Evolutionary conservation across 768 basidiomycete genomes (phyloP).

Genomic region (Auricularia sp.): DNA sequence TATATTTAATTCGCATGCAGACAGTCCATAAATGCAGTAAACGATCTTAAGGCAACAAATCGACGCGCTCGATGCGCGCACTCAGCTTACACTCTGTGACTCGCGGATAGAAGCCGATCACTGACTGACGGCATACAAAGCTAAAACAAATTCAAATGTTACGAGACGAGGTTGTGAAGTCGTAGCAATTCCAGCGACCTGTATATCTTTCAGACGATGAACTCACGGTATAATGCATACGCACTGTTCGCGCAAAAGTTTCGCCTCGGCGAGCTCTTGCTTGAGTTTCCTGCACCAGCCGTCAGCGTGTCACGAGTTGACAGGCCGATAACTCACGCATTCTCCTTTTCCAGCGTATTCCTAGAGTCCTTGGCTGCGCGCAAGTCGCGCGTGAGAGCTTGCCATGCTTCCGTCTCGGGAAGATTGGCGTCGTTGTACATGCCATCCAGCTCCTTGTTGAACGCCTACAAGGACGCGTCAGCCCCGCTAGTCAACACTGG

Average conservation of each 20-base stretch:
- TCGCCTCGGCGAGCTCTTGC: neutral
- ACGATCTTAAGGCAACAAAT: too few species aligned
- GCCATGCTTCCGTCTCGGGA: constrained; percentile 76
- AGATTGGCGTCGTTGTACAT: constrained; percentile 83
- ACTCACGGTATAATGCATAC: neutral
- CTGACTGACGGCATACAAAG: neutral
- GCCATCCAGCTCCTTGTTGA: constrained; percentile 87
- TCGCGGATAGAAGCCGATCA: too few species aligned
- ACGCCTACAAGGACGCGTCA: constrained; percentile 44
- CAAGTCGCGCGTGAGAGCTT: constrained; percentile 62
- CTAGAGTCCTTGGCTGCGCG: constrained; percentile 63
- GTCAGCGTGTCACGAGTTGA: constrained; percentile 8
- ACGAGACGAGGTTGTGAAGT: neutral
- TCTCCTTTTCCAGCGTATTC: constrained; percentile 68
- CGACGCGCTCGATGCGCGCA: too few species aligned
- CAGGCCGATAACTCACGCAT: constrained; percentile 46
- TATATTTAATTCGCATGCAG: too few species aligned
- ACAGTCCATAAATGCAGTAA: too few species aligned
- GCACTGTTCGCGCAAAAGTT: neutral
- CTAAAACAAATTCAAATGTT: neutral
- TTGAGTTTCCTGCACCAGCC: neutral
- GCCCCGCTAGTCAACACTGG: neutral
- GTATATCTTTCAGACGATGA: neutral
- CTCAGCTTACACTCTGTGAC: too few species aligned
- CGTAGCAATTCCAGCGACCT: neutral